phyloP scores from a whole-genome alignment of 1,284 basidiomycete species.

The Ganoderma resinaceum region DNA sequence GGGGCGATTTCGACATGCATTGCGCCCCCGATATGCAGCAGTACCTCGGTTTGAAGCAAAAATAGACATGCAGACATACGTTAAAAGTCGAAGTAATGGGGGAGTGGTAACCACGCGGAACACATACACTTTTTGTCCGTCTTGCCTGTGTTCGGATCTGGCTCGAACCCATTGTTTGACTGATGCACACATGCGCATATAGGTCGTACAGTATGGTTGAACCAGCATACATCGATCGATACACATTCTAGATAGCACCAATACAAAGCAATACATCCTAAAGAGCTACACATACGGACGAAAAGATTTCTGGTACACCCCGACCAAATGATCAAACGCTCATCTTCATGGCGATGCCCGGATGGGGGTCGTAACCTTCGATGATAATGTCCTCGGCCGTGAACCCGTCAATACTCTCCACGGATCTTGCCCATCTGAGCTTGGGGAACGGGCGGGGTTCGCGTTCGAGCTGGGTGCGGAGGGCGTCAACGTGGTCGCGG shows the following conservation, averaged over 20 bases:
- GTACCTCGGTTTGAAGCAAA: conserved; percentile 5
- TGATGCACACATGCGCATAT: no score
- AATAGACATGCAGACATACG: no score
- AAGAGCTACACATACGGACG: neutral
- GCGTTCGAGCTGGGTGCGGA: conserved; percentile 83
- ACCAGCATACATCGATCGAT: neutral
- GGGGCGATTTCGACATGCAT: conserved; percentile 17
- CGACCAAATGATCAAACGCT: conserved; percentile 65
- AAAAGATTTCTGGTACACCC: neutral
- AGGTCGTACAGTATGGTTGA: no score
- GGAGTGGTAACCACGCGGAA: neutral
- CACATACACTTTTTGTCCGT: neutral
- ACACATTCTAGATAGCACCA: neutral
- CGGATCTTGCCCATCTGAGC: conserved; percentile 72
- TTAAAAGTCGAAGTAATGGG: neutral
- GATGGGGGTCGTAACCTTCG: conserved; percentile 87
- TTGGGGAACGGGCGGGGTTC: conserved; percentile 88
- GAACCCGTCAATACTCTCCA: conserved; percentile 86
- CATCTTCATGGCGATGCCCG: conserved; percentile 97
- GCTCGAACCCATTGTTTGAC: neutral
- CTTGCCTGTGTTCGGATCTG: neutral
- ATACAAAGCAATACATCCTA: neutral
- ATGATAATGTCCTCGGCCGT: conserved; percentile 84
- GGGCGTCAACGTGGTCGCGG: conserved; percentile 88
- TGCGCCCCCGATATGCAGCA: conserved; percentile 7